Evolutionary conservation across 148 eudicot genomes (phyloP).

Genomic region (Persicaria tinctoria): DNA sequence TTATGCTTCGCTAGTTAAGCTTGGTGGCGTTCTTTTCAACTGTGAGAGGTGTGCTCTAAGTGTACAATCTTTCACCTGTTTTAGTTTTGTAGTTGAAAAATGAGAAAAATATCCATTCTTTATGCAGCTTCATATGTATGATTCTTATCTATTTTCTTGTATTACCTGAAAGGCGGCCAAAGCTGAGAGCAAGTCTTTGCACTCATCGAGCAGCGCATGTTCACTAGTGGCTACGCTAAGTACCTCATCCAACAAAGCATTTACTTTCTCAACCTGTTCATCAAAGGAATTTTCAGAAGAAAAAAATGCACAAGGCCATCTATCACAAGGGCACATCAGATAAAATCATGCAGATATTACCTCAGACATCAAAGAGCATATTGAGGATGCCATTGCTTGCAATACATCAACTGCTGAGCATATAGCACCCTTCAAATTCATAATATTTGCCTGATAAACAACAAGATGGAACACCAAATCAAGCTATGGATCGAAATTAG

Average conservation of each 20-base stretch:
- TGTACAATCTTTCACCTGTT: conserved; percentile 71
- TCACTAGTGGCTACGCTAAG: conserved; percentile 38
- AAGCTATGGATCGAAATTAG: not conserved
- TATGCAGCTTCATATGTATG: conserved; percentile 1
- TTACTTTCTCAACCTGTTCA: conserved; percentile 58
- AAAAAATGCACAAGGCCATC: not conserved
- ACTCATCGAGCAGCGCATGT: conserved; percentile 42
- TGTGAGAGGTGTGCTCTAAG: conserved; percentile 57
- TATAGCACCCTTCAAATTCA: conserved; percentile 52
- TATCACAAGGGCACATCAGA: not conserved
- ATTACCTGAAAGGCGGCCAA: conserved; percentile 62
- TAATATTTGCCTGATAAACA: conserved; percentile 50
- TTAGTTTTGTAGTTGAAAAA: not conserved
- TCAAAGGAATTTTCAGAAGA: not conserved
- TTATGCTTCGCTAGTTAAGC: conserved; percentile 28
- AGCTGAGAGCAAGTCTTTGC: conserved; percentile 53
- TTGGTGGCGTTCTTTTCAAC: conserved; percentile 20
- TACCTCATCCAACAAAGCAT: conserved; percentile 44
- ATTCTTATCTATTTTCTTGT: not conserved
- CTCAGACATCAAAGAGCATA: conserved; percentile 47
- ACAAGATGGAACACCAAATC: not conserved
- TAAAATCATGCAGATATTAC: conserved; percentile 20
- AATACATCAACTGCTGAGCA: conserved; percentile 79
- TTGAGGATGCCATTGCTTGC: conserved; percentile 67
- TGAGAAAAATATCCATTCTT: not conserved